A percentile compares a stretch with the other conserved stretches of the same genome.
phyloP scores from a whole-genome alignment of 2,329 filamentous ascomycete species.

The Orbilia javanica region DNA sequence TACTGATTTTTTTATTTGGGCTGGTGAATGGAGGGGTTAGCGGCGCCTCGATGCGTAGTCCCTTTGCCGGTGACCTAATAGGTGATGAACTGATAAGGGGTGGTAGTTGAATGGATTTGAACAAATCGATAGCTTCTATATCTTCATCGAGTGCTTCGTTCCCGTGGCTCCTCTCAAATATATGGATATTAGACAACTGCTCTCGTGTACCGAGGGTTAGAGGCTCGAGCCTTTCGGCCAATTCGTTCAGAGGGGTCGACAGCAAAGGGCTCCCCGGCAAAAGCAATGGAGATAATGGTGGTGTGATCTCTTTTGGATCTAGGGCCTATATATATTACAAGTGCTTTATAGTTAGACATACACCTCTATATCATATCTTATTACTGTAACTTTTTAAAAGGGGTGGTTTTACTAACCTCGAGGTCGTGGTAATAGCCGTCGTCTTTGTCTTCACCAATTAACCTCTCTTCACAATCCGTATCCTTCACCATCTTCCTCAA shows the following conservation, averaged over 20 bases:
- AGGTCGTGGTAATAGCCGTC: background rate
- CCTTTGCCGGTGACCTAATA: background rate
- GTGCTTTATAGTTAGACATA: background rate
- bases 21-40: conserved; percentile 41
- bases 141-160: conserved; percentile 7
- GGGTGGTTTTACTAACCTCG: background rate
- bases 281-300: conserved; percentile 33
- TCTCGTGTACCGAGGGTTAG: background rate
- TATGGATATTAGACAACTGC: background rate
- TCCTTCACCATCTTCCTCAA: conserved; percentile 35
- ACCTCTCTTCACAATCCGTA: background rate
- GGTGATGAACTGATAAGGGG: conserved; percentile 26
- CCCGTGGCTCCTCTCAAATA: background rate
- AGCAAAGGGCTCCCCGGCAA: background rate
- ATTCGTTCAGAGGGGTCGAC: background rate
- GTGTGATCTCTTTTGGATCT: background rate
- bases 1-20: background rate
- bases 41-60: conserved; percentile 18
- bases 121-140: background rate
- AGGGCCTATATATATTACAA: background rate
- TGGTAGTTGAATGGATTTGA: background rate
- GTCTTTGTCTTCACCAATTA: background rate
- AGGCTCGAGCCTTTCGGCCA: conserved; percentile 3
- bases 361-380: background rate
- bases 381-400: background rate